Conservation (phyloP, 2,329 filamentous ascomycete genomes). For the Talaromyces sp. region DNA sequence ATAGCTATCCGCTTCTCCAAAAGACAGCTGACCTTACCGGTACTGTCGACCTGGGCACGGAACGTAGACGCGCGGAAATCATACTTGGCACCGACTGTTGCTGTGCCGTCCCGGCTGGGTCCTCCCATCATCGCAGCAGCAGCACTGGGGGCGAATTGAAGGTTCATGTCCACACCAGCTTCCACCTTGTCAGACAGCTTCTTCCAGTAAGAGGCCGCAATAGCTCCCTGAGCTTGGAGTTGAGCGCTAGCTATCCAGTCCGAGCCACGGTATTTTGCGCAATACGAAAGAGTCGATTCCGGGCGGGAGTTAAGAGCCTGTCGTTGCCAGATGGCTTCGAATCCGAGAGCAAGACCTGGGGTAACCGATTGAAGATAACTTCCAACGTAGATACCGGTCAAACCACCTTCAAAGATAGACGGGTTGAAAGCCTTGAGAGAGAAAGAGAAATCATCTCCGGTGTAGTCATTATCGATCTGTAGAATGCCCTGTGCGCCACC, state of each 20-base stretch:
- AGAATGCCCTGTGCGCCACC: conserved; percentile 77
- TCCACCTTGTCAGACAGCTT: conserved; percentile 90
- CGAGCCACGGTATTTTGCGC: conserved; percentile 79
- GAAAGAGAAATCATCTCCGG: conserved; percentile 85
- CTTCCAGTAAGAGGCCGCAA: conserved; percentile 93
- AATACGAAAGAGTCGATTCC: conserved; percentile 87
- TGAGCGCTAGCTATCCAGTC: conserved; percentile 94
- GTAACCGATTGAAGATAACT: conserved; percentile 94
- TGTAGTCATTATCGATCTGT: conserved; percentile 93
- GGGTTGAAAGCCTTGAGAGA: conserved; percentile 93
- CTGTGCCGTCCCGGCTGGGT: conserved; percentile 77
- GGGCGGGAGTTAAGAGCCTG: conserved; percentile 76
- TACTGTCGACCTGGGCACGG: conserved; percentile 91
- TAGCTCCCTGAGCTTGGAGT: conserved; percentile 77
- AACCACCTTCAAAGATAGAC: conserved; percentile 82
- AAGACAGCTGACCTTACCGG: conserved; percentile 86
- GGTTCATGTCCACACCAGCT: conserved; percentile 89
- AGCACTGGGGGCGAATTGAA: conserved; percentile 67
- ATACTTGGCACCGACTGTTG: conserved; percentile 93
- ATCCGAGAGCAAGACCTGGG: conserved; percentile 74
- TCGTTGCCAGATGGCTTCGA: conserved; percentile 93
- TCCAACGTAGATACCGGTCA: conserved; percentile 93
- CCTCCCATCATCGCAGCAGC: conserved; percentile 69
- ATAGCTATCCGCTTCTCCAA: conserved; percentile 94
- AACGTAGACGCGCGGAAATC: conserved; percentile 95